A percentile compares a stretch with the other conserved stretches of the same genome.
Evolutionary conservation across 2,329 filamentous ascomycete species (phyloP).

Genomic region (Ophiostoma ulmi): DNA sequence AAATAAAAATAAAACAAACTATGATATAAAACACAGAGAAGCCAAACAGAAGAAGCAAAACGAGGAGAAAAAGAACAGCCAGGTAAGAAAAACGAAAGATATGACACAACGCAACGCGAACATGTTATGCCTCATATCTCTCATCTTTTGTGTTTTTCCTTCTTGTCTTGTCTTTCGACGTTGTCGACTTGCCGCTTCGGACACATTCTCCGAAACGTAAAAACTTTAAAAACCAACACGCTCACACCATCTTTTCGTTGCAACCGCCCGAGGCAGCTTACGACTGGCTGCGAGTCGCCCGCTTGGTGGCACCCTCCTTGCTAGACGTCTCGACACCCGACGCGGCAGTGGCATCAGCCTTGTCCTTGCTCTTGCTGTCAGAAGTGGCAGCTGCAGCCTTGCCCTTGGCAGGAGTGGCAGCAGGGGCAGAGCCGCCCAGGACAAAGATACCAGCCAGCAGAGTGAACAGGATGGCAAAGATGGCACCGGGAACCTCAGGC

Average conservation of each 20-base stretch:
- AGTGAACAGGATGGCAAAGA: slow-evolving; percentile 68
- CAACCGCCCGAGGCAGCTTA: slow-evolving; percentile 31
- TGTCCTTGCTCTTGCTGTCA: slow-evolving; percentile 64
- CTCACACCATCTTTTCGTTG: not conserved
- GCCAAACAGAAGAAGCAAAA: slow-evolving; percentile 11
- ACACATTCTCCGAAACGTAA: not conserved
- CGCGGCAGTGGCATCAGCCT: slow-evolving; percentile 53
- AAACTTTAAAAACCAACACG: not conserved
- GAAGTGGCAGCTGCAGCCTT: slow-evolving; percentile 55
- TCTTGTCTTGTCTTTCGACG: not conserved
- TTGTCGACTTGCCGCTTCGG: not conserved
- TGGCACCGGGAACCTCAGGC: slow-evolving; percentile 80
- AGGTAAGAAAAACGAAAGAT: not conserved
- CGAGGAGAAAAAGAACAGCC: not conserved
- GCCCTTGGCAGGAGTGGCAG: slow-evolving; percentile 37
- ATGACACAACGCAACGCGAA: not conserved
- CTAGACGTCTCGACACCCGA: slow-evolving; percentile 61
- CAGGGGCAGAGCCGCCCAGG: slow-evolving; percentile 58
- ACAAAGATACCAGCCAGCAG: slow-evolving; percentile 56
- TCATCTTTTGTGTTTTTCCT: not conserved
- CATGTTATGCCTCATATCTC: not conserved
- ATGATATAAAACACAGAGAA: slow-evolving; percentile 13
- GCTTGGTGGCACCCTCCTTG: slow-evolving; percentile 64
- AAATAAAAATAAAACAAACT: slow-evolving; percentile 10
- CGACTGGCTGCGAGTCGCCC: slow-evolving; percentile 51